Base-by-base conservation (phyloP, 306 rosid genomes). In the Castanea crenata region DNA sequence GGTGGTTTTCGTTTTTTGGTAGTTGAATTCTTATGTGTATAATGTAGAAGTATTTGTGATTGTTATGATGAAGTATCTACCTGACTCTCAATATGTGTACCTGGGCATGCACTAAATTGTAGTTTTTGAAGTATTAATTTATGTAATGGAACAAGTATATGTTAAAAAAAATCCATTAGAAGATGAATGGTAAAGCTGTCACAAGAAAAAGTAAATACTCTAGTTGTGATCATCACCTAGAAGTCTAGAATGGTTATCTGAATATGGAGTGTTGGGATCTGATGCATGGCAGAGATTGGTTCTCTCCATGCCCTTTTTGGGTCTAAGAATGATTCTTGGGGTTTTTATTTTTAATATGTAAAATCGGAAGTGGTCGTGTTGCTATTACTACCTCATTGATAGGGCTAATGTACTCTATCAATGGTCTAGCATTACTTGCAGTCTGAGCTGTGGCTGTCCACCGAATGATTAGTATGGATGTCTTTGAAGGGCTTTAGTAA, bases 11-110 rank as follows among this genome's bases (percentile, higher is more conserved):
- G 41, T 44, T 52, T 29, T 74, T 59, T 58, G 10, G n/a, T 76
- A 19, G 29, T 74, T 77, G 55, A 64, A 76, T 54, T 54, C 31
- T 27, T 80, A 46, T 73, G 63, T 20, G 70, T 61, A 31, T 80
- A 69, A 38, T 78, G 44, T 54, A 51, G 55, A 34, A 31, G 58
- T 54, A 55, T 25, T 71, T 57, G 73, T 46, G 46, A 64, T 67
- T 79, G 52, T 54, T 74, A 23, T 69, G 58, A 62, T 69, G 58
- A 62, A 77, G 78, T 41, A 20, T 76, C 69, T 63, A 2, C 44
- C 56, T 38, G 10, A 38, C 10, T 71, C 52, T 73, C 8, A 49
- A 29, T 44, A 55, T 29, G 32, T 70, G 62, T 56, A 49, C 21
- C 56, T 69, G 15, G 49, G 5, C 70, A 31, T 64, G 41, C 46